phyloP scores from a whole-genome alignment of 176 grass and related monocot species.

The Bonia amplexicaulis region DNA sequence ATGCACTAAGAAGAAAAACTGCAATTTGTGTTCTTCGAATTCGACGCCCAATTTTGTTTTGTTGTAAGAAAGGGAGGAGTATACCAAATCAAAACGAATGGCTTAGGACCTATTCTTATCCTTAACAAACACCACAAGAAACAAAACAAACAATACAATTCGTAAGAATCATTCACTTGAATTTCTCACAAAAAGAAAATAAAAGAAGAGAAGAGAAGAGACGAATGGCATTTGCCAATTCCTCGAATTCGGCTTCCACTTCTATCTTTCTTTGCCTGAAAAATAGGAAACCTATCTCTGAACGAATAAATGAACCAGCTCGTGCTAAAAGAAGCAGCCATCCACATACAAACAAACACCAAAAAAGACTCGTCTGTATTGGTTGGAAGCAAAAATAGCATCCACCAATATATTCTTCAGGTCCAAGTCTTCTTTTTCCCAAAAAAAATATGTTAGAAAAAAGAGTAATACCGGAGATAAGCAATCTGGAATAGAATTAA shows the following conservation, averaged over 20 bases:
- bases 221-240: background rate
- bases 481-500: background rate
- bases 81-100: background rate
- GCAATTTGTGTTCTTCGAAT: background rate
- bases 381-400: background rate
- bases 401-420: background rate
- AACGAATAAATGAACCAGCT: background rate
- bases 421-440: background rate
- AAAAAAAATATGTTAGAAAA: background rate
- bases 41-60: constrained; percentile 8
- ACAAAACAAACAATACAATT: background rate
- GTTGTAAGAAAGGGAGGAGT: constrained; percentile 15
- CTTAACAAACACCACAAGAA: background rate
- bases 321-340: background rate
- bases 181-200: background rate
- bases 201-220: background rate
- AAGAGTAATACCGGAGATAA: background rate
- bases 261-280: background rate
- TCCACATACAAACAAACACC: background rate
- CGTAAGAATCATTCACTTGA: background rate
- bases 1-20: background rate
- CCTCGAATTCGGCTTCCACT: constrained; percentile 1
- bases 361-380: background rate
- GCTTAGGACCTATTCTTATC: too few relatives aligned
- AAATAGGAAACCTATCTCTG: too few relatives aligned